Conservation (phyloP, 176 grass and related monocot species). For the Pontederia paniculata region DNA sequence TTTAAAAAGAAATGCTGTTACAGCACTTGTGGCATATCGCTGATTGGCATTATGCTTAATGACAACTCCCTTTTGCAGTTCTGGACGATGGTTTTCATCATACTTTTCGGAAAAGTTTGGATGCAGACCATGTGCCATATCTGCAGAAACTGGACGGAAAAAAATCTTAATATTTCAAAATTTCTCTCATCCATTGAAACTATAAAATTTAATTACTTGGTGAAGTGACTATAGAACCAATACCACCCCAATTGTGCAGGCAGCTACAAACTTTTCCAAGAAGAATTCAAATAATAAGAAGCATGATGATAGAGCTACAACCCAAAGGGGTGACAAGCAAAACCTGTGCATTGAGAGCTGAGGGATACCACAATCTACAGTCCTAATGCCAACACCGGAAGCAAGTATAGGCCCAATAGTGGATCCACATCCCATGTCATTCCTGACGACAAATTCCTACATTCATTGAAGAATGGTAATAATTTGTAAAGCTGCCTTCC, state of each 20-base stretch:
- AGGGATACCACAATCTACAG: conserved; percentile 94
- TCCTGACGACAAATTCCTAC: conserved; percentile 89
- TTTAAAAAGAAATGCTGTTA: conserved; percentile 94
- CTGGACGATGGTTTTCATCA: conserved; percentile 78
- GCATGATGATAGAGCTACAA: too few relatives aligned
- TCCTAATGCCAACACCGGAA: conserved; percentile 75
- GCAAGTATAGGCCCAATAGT: conserved; percentile 94
- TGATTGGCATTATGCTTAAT: conserved; percentile 97
- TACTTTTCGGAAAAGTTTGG: conserved; percentile 87
- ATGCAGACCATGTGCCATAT: conserved; percentile 94
- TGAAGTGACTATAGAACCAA: too few relatives aligned
- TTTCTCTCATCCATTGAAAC: too few relatives aligned
- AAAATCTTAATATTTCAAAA: too few relatives aligned
- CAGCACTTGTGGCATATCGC: conserved; percentile 84
- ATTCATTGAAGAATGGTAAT: background rate
- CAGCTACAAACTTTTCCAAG: too few relatives aligned
- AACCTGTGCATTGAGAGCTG: conserved; percentile 99
- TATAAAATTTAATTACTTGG: too few relatives aligned
- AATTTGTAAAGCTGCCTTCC: too few relatives aligned
- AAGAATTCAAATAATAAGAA: too few relatives aligned
- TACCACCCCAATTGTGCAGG: too few relatives aligned
- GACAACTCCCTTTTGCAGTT: conserved; percentile 79
- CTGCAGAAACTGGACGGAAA: conserved; percentile 50
- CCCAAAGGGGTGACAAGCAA: background rate
- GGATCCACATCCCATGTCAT: conserved; percentile 97